Evolutionary conservation across 1,284 basidiomycete species (phyloP).

Genomic region (Flammula alnicola): DNA sequence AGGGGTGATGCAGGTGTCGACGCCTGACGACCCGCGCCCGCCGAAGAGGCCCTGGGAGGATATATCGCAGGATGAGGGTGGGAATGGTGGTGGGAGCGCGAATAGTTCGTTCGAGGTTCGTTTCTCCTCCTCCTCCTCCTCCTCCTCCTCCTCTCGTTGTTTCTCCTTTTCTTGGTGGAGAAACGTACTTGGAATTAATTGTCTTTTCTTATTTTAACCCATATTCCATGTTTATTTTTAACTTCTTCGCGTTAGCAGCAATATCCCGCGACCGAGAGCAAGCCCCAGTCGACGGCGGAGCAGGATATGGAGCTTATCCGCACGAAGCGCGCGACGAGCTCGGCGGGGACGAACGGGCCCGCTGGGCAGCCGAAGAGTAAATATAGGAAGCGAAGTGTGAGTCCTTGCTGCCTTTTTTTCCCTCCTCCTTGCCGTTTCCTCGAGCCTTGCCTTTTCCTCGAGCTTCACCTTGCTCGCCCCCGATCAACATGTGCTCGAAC

Average conservation of each 20-base stretch:
- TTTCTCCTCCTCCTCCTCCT: too few species aligned
- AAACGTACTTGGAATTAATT: too few species aligned
- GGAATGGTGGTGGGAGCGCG: conserved; percentile 22
- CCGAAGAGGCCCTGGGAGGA: conserved; percentile 83
- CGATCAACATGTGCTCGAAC: too few species aligned
- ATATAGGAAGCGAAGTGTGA: conserved; percentile 80
- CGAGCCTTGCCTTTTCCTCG: neutral
- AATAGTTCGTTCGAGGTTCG: conserved; percentile 33
- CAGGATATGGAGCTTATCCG: conserved; percentile 83
- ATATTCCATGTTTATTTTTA: too few species aligned
- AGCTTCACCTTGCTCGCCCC: too few species aligned
- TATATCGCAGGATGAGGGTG: conserved; percentile 52
- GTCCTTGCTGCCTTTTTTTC: conserved; percentile 33
- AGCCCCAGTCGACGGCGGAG: conserved; percentile 64
- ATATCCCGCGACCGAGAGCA: conserved; percentile 31
- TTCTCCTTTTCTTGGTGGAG: too few species aligned
- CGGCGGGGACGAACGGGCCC: conserved; percentile 47
- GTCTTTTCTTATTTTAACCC: too few species aligned
- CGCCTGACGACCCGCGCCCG: conserved; percentile 53
- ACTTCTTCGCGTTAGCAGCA: too few species aligned
- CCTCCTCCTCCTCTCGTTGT: too few species aligned
- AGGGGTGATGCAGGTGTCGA: conserved; percentile 35
- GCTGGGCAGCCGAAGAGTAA: conserved; percentile 70
- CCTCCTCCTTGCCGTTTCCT: neutral
- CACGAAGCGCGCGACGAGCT: conserved; percentile 71